Evolutionary conservation across 805 yeast genomes (phyloP), one percentile per base, ranked within the genome.

Genomic region (Candida caryicola): DNA sequence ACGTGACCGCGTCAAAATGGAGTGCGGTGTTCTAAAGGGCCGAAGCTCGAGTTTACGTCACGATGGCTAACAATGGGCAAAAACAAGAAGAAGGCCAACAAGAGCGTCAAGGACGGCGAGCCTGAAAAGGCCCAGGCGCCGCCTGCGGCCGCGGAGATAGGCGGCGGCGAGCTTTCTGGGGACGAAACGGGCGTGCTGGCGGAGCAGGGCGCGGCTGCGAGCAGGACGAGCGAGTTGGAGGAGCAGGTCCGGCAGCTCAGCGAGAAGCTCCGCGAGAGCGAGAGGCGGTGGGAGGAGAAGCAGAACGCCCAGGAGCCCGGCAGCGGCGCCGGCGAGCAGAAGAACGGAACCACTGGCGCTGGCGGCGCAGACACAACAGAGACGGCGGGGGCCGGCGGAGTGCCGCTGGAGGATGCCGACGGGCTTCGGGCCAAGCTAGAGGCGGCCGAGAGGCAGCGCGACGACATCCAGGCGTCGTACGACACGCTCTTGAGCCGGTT

Each of bases 401-500:
- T 6, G 5, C 4, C 19, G 5, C 30, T 15, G 23, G n/a, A n/a
- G n/a, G n/a, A n/a, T n/a, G 21, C 19, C 7, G 37, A 29, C 9
- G 23, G 39, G 23, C 42, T 50, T 14, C 34, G 33, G 14, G 17
- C 29, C 10, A 36, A 38, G 12, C 41, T 54, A n/a, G 39, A 27
- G 6, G 37, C 42, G 7, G 41, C 49, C 2, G 50, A 47, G 36
- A 31, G 29, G 25, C 87, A 82, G 50, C 71, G 82, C 39, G 82
- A 75, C 34, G 71, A 74, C 21, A 69, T 75, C 19, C 78, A 81
- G 47, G 65, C 70, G 1, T 79, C 79, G 45, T 82, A 84, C 51
- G 82, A 82, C 43, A 67, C 74, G 4, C 59, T 85, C 23, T 58
- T 85, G 42, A 77, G 76, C 45, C 73, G 82, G 54, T 57, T 85